These are phyloP conservation scores for Xylaria sp. DNA, from an alignment of 2,329 filamentous ascomycete species.

Conservation along the genomic window DNA sequence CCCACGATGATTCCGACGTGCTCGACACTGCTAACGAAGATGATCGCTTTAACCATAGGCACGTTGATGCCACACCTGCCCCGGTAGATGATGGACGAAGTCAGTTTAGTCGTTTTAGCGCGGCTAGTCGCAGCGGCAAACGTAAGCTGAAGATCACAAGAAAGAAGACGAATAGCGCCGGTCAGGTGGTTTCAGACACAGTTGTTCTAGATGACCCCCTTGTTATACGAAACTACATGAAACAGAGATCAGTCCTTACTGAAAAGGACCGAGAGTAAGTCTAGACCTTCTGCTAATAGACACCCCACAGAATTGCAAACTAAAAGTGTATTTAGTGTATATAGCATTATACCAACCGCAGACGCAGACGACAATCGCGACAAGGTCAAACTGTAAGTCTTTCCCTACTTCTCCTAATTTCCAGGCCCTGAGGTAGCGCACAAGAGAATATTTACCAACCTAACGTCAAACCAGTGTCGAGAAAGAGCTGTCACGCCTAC, in stretches of 20 bases:
- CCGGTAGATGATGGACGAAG: slow-evolving; percentile 80
- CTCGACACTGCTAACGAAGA: slow-evolving; percentile 69
- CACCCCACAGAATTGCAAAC: slow-evolving; percentile 35
- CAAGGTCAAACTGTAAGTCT: slow-evolving; percentile 54
- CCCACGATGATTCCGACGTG: slow-evolving; percentile 72
- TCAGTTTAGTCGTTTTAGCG: slow-evolving; percentile 78
- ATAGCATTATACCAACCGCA: slow-evolving; percentile 60
- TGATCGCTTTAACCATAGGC: slow-evolving; percentile 77
- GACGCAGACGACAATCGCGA: slow-evolving; percentile 64
- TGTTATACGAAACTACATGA: slow-evolving; percentile 89
- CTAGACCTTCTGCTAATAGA: slow-evolving; percentile 36
- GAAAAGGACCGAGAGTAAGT: slow-evolving; percentile 78
- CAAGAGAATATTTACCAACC: slow-evolving; percentile 51
- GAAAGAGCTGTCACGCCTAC: slow-evolving; percentile 82
- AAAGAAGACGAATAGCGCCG: slow-evolving; percentile 69
- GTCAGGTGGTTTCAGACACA: slow-evolving; percentile 68
- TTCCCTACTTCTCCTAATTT: background rate
- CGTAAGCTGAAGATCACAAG: slow-evolving; percentile 80
- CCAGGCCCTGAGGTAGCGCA: background rate
- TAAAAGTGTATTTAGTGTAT: slow-evolving; percentile 59
- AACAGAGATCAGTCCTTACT: slow-evolving; percentile 76
- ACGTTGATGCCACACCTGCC: slow-evolving; percentile 74
- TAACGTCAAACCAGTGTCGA: slow-evolving; percentile 63
- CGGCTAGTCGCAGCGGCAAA: slow-evolving; percentile 72
- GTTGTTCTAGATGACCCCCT: slow-evolving; percentile 79